A percentile compares a stretch with the other conserved stretches of the same genome.
Evolutionary conservation across 495 filamentous ascomycete genomes (phyloP).

Genomic region (Tuber melanosporum): DNA sequence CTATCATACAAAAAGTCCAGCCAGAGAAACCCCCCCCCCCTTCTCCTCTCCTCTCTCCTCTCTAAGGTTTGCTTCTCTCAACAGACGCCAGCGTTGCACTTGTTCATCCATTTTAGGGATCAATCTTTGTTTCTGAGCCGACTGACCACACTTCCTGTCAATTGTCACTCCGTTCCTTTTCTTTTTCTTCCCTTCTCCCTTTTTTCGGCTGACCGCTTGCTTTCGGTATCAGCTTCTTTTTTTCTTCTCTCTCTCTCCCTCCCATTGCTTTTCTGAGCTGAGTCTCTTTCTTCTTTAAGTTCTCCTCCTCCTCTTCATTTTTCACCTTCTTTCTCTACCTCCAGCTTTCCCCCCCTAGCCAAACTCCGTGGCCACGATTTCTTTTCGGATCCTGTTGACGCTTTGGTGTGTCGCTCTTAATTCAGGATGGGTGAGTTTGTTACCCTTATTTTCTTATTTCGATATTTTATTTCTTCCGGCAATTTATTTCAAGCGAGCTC

Average conservation of each 20-base stretch:
- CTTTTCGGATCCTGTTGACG: not conserved
- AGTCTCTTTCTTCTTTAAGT: not conserved
- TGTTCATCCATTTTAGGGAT: not conserved
- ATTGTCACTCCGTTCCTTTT: not conserved
- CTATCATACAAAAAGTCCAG: not conserved
- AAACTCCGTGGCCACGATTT: not conserved
- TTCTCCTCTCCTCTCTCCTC: not conserved
- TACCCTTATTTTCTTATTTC: not conserved
- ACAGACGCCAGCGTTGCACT: not conserved
- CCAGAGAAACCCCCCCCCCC: not conserved
- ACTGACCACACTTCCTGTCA: not conserved
- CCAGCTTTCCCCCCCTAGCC: too few species aligned
- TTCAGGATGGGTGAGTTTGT: not conserved
- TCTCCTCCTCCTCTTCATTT: not conserved
- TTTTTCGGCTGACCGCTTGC: not conserved
- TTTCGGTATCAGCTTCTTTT: not conserved
- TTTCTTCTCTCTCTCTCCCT: not conserved
- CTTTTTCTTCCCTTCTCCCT: not conserved
- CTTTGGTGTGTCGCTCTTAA: not conserved
- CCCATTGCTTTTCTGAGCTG: not conserved
- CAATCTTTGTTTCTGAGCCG: not conserved
- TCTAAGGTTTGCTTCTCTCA: not conserved
- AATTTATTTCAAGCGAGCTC: not conserved
- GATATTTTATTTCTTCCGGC: not conserved
- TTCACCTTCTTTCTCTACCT: not conserved